Conservation (phyloP, 1,284 basidiomycete genomes). For the Melampsora americana region DNA sequence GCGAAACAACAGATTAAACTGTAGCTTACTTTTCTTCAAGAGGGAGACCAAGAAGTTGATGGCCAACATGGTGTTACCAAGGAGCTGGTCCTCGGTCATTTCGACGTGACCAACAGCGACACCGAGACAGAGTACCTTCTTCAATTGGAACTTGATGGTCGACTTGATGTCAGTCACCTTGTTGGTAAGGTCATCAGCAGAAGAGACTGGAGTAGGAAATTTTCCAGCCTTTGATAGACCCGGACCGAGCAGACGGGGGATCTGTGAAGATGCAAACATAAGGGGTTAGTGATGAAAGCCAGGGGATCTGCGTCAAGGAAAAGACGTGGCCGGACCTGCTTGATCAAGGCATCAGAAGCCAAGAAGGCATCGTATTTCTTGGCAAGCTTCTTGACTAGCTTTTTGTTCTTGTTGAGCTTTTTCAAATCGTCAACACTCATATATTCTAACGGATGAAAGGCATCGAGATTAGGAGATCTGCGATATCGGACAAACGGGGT, state of each 20-base stretch:
- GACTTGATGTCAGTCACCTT: constrained; percentile 95
- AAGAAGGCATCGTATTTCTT: constrained; percentile 99
- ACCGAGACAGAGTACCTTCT: constrained; percentile 99
- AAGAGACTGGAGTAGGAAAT: constrained; percentile 91
- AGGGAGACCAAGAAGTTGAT: constrained; percentile 99
- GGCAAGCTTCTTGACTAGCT: constrained; percentile 99
- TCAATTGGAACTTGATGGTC: constrained; percentile 92
- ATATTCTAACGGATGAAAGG: constrained; percentile 55
- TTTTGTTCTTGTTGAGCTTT: constrained; percentile 99
- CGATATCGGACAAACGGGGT: not conserved
- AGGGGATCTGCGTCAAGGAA: not conserved
- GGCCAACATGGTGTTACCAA: constrained; percentile 95
- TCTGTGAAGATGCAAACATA: constrained; percentile 54
- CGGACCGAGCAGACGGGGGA: constrained; percentile 97
- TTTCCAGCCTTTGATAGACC: constrained; percentile 99
- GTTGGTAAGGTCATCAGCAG: constrained; percentile 83
- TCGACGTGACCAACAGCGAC: constrained; percentile 96
- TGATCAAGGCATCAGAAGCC: constrained; percentile 95
- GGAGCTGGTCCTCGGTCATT: constrained; percentile 96
- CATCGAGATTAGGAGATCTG: not conserved
- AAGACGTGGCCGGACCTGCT: constrained; percentile 62
- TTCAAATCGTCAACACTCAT: constrained; percentile 99
- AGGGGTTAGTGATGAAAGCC: not conserved
- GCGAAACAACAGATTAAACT: not conserved
- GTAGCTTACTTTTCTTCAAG: constrained; percentile 82